phyloP scores from a whole-genome alignment of 345 rosid species.

The Corchorus olitorius region DNA sequence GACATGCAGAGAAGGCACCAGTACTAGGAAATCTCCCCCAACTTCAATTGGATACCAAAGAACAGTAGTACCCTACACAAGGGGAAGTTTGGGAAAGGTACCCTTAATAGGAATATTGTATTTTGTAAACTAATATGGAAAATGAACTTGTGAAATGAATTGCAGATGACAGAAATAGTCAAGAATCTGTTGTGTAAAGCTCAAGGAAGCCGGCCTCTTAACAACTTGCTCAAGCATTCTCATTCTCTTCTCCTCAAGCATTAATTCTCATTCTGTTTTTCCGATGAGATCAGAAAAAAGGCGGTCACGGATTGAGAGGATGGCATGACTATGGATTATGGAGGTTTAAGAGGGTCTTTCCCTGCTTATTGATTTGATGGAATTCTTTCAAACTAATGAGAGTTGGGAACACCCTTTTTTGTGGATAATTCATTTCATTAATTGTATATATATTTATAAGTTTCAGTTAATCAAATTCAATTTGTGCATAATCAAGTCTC shows the following conservation, averaged over 20 bases:
- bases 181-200: slow-evolving; percentile 56
- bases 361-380: neutral
- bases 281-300: slow-evolving; percentile 36
- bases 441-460: neutral
- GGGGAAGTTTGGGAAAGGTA: slow-evolving; percentile 62
- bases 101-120: no score
- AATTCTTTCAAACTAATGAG: neutral
- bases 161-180: slow-evolving; percentile 60
- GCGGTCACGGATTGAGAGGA: neutral
- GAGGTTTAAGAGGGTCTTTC: neutral
- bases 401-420: neutral
- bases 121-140: neutral
- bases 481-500: no score
- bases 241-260: slow-evolving; percentile 45
- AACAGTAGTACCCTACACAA: slow-evolving; percentile 57
- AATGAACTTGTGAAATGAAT: neutral
- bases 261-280: no score
- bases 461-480: no score
- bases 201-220: slow-evolving; percentile 55
- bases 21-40: slow-evolving; percentile 48
- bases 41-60: slow-evolving; percentile 44
- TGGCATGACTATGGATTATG: neutral
- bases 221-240: slow-evolving; percentile 59
- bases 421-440: neutral
- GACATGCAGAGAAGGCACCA: slow-evolving; percentile 30